These are phyloP conservation scores for Populus alba DNA, from an alignment of 345 rosid species.

Conservation along the genomic window DNA sequence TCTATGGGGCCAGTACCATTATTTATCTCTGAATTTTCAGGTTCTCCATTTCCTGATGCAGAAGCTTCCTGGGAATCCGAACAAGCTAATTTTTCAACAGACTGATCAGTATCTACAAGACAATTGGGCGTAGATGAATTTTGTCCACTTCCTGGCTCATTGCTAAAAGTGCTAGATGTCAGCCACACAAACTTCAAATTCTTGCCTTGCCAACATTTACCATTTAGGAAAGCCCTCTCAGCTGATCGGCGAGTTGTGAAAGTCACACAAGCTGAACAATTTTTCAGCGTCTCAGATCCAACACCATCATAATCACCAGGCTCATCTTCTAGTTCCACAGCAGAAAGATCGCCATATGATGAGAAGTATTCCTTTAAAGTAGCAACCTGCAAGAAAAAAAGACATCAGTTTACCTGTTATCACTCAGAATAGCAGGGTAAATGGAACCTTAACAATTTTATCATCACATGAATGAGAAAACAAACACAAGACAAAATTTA, in stretches of 20 bases:
- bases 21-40: constrained; percentile 42
- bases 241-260: constrained; percentile 64
- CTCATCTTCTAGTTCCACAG: constrained; percentile 70
- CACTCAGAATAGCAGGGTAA: background rate
- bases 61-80: constrained; percentile 26
- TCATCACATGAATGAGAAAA: background rate
- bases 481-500: too few species aligned
- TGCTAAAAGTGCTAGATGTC: constrained; percentile 38
- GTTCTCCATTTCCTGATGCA: constrained; percentile 37
- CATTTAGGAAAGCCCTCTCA: constrained; percentile 75
- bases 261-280: constrained; percentile 50
- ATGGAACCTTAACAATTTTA: background rate
- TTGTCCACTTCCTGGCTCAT: constrained; percentile 29
- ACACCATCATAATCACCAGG: constrained; percentile 24
- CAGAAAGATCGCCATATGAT: constrained; percentile 60
- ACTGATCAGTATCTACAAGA: constrained; percentile 25
- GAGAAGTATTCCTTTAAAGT: constrained; percentile 73
- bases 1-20: constrained; percentile 19
- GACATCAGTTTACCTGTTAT: constrained; percentile 16
- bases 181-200: constrained; percentile 67
- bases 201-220: constrained; percentile 78
- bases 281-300: constrained; percentile 33
- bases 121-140: constrained; percentile 26
- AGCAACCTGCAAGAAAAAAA: constrained; percentile 45
- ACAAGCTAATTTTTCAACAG: constrained; percentile 29